Percentiles rank a stretch among this genome's conserved stretches.
phyloP scores from a whole-genome alignment of 176 grass and related monocot species.

The Carex myosuroides region DNA sequence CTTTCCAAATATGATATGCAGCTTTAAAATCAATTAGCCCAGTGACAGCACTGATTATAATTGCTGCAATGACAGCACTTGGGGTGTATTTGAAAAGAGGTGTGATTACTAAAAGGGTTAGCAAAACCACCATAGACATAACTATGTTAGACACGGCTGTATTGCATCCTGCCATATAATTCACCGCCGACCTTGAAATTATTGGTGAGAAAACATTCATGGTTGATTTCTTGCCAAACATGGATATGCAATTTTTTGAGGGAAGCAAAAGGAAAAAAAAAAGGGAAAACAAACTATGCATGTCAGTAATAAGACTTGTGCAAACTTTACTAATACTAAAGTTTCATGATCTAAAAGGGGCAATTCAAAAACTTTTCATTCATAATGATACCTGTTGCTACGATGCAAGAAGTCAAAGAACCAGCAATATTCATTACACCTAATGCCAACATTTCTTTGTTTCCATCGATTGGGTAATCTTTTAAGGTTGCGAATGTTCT shows the following conservation, averaged over 20 bases:
- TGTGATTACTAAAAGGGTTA: conserved; percentile 69
- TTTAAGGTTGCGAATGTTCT: conserved; percentile 84
- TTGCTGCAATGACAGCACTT: conserved; percentile 72
- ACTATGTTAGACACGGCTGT: conserved; percentile 81
- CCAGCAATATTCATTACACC: conserved; percentile 93
- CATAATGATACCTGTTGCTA: conserved; percentile 57
- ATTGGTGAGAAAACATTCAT: no score
- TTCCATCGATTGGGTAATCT: conserved; percentile 88
- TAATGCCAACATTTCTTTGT: conserved; percentile 97
- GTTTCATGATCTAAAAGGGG: background rate
- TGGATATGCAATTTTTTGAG: no score
- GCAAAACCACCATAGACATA: conserved; percentile 71
- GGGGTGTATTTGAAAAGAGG: conserved; percentile 95
- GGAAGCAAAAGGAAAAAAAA: no score
- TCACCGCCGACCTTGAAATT: conserved; percentile 90
- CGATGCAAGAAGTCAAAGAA: conserved; percentile 87
- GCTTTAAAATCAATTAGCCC: conserved; percentile 53
- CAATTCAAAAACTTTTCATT: background rate
- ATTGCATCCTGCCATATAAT: conserved; percentile 81
- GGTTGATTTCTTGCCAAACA: no score
- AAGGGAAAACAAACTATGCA: no score
- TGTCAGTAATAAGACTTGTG: background rate
- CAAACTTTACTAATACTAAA: background rate
- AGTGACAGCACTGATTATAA: conserved; percentile 82
- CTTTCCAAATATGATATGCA: conserved; percentile 85